A percentile compares a stretch with the other conserved stretches of the same genome.
Evolutionary conservation across 352 stramenopile genomes (phyloP).

Genomic region (Globisporangium splendens): DNA sequence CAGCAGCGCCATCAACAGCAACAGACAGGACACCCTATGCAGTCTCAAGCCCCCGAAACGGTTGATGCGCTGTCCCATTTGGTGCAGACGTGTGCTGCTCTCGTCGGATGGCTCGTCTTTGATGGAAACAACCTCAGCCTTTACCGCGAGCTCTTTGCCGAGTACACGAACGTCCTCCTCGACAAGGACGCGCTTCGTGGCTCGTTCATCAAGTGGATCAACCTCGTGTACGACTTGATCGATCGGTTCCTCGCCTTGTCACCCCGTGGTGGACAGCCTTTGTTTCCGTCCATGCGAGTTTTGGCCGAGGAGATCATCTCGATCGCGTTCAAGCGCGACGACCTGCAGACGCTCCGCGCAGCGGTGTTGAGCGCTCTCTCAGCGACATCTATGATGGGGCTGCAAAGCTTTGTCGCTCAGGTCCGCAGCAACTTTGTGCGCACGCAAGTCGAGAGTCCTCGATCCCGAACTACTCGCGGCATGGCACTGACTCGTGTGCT

Average conservation of each 20-base stretch:
- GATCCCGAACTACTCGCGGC: background rate
- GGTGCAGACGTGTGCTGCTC: slow-evolving; percentile 21
- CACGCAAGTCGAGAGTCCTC: background rate
- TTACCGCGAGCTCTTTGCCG: slow-evolving; percentile 22
- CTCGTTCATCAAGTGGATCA: slow-evolving; percentile 28
- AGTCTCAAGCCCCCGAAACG: too few species aligned
- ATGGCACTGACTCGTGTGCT: slow-evolving; percentile 14
- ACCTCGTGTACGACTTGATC: slow-evolving; percentile 23
- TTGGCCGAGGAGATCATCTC: slow-evolving; percentile 33
- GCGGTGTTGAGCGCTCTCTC: slow-evolving; percentile 23
- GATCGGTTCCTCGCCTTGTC: slow-evolving; percentile 20
- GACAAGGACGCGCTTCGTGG: slow-evolving; percentile 25
- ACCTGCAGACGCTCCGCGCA: slow-evolving; percentile 24
- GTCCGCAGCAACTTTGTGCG: slow-evolving; percentile 25
- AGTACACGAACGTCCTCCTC: slow-evolving; percentile 20
- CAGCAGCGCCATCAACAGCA: slow-evolving; percentile 1
- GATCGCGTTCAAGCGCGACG: slow-evolving; percentile 31
- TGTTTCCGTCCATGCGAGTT: slow-evolving; percentile 16
- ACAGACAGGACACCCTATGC: too few species aligned
- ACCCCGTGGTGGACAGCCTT: background rate
- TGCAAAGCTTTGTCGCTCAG: slow-evolving; percentile 36
- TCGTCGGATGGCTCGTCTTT: slow-evolving; percentile 29
- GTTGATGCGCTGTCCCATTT: slow-evolving; percentile 7
- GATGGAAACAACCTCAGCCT: slow-evolving; percentile 23
- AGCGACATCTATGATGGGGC: slow-evolving; percentile 29